A percentile compares a stretch with the other conserved stretches of the same genome.
Evolutionary conservation across 2,329 filamentous ascomycete species (phyloP).

Genomic region (Juglanconis oblonga): DNA sequence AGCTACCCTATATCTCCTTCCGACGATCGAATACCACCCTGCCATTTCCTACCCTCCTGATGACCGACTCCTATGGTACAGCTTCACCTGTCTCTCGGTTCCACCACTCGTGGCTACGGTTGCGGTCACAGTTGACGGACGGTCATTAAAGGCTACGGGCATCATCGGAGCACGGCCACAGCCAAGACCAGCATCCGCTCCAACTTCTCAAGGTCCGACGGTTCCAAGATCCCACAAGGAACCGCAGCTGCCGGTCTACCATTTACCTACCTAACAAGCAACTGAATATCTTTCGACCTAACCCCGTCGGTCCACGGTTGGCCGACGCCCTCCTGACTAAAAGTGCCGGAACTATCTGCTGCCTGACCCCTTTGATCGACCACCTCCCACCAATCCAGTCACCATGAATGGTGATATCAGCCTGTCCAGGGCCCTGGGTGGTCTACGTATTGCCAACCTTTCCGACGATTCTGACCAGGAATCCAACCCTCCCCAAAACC

Average conservation of each 20-base stretch:
- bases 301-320: conserved; percentile 4
- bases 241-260: conserved; percentile 10
- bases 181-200: neutral
- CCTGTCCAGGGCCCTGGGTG: conserved; percentile 87
- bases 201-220: neutral
- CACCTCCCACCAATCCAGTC: conserved; percentile 11
- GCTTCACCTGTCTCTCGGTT: conserved; percentile 11
- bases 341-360: conserved; percentile 13
- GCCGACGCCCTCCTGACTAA: neutral
- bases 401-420: conserved; percentile 90
- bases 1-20: conserved; percentile 15
- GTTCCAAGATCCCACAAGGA: neutral
- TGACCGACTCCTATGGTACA: conserved; percentile 17
- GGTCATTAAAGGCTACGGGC: conserved; percentile 8
- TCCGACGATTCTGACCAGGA: conserved; percentile 63
- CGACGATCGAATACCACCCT: conserved; percentile 8
- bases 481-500: conserved; percentile 30
- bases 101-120: conserved; percentile 17
- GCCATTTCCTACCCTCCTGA: conserved; percentile 13
- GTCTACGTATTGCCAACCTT: conserved; percentile 90
- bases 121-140: conserved; percentile 2
- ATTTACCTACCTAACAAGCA: neutral
- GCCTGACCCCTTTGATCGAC: conserved; percentile 12
- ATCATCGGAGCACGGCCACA: conserved; percentile 12
- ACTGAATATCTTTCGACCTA: neutral